Evolutionary conservation across 2,329 filamentous ascomycete genomes (phyloP).

Genomic region (Botrytis porri): DNA sequence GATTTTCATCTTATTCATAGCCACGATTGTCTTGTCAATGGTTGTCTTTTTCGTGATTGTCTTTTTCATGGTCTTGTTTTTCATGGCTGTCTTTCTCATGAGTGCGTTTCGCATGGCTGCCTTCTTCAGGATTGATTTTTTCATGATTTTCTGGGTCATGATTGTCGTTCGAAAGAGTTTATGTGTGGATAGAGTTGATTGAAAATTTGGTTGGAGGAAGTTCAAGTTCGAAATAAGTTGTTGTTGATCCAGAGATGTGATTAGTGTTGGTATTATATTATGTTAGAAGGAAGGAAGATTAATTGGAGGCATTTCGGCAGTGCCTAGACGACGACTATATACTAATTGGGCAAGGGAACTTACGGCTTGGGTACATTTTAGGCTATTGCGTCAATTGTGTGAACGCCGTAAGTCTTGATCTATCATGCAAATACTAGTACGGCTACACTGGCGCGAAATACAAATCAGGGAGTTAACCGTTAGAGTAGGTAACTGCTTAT

Average conservation of each 20-base stretch:
- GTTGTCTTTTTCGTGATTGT: fast-evolving
- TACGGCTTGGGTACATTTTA: not conserved
- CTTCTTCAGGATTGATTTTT: not conserved
- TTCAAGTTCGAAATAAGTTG: not conserved
- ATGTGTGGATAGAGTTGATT: no score
- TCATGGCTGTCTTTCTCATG: not conserved
- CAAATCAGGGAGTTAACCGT: not conserved
- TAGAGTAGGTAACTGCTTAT: not conserved
- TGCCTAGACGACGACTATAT: not conserved
- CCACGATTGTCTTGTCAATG: not conserved
- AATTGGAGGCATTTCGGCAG: not conserved
- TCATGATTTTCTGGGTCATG: not conserved
- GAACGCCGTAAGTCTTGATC: not conserved
- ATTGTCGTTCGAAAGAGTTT: not conserved
- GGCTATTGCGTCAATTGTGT: no score
- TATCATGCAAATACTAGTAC: no score
- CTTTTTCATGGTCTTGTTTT: not conserved
- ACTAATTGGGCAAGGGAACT: not conserved
- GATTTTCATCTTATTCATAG: not conserved
- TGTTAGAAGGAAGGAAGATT: not conserved
- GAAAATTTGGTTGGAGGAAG: no score
- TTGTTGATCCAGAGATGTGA: not conserved
- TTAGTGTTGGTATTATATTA: not conserved
- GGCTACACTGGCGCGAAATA: not conserved
- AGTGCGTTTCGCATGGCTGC: not conserved